A percentile compares a stretch with the other conserved stretches of the same genome.
phyloP scores from a whole-genome alignment of 2,329 filamentous ascomycete genomes.

The Aspergillus sp. region DNA sequence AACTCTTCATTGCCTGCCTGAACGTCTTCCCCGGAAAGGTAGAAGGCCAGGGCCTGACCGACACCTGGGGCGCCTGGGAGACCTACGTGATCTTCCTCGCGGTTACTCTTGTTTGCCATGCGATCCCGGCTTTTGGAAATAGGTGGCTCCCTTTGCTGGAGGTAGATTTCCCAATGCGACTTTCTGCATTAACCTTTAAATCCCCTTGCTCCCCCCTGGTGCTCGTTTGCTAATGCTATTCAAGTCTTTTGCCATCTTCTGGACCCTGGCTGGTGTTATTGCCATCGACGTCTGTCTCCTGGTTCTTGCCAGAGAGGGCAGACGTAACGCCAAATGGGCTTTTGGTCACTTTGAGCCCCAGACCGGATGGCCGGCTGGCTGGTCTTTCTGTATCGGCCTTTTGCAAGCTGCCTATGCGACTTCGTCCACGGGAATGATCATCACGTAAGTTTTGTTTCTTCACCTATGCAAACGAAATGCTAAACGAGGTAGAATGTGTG shows the following conservation, averaged over 20 bases:
- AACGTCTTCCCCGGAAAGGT: conserved; percentile 53
- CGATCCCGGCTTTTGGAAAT: conserved; percentile 54
- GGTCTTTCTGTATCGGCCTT: conserved; percentile 73
- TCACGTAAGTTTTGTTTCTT: conserved; percentile 36
- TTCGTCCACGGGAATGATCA: conserved; percentile 68
- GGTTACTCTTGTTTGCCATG: conserved; percentile 60
- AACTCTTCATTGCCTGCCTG: conserved; percentile 56
- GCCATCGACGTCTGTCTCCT: conserved; percentile 66
- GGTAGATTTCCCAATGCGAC: conserved; percentile 49
- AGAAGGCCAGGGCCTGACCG: conserved; percentile 53
- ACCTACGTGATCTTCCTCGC: conserved; percentile 69
- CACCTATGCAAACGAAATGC: not conserved
- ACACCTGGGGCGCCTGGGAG: conserved; percentile 59
- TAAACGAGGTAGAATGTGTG: conserved; percentile 56
- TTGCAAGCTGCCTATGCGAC: conserved; percentile 58
- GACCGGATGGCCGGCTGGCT: conserved; percentile 57
- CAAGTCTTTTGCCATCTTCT: conserved; percentile 61
- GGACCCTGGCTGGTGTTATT: conserved; percentile 65
- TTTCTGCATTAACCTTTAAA: not conserved
- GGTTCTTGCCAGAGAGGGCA: conserved; percentile 57
- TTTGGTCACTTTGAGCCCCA: conserved; percentile 3
- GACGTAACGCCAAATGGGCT: conserved; percentile 65
- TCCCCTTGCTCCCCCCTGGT: not conserved
- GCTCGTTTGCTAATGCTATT: conserved; percentile 52
- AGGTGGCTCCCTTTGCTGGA: conserved; percentile 61